Conservation (phyloP, 768 basidiomycete species). For the Cystobasidium onofrii region DNA sequence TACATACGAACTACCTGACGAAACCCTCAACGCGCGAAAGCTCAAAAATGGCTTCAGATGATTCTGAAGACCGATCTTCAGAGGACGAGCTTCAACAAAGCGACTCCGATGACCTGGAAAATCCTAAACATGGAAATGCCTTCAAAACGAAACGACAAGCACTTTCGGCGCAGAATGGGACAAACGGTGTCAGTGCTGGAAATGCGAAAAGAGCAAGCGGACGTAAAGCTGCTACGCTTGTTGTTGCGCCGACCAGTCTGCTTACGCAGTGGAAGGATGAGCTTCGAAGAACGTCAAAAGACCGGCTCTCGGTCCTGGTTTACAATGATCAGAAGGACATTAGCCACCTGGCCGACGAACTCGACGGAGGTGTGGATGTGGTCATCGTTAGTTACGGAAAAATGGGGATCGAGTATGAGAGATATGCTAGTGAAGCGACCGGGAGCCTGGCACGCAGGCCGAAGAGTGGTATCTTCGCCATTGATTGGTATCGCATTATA, state of each 20-base stretch:
- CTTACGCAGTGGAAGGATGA: slow-evolving; percentile 91
- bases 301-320: slow-evolving; percentile 58
- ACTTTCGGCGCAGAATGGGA: not conserved
- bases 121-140: not conserved
- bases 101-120: slow-evolving; percentile 16
- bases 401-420: slow-evolving; percentile 68
- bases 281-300: slow-evolving; percentile 67
- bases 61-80: not conserved
- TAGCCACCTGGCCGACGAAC: slow-evolving; percentile 58
- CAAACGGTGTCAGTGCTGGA: not conserved
- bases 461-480: slow-evolving; percentile 33
- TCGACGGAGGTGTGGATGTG: slow-evolving; percentile 55
- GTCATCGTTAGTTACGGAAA: slow-evolving; percentile 63
- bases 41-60: not conserved
- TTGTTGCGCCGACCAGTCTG: slow-evolving; percentile 85
- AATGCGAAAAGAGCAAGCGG: slow-evolving; percentile 1
- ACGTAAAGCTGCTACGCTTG: slow-evolving; percentile 57
- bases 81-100: not conserved
- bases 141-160: not conserved
- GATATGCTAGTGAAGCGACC: slow-evolving; percentile 11
- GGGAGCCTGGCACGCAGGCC: not conserved
- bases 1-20: slow-evolving; percentile 36
- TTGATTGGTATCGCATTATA: slow-evolving; percentile 47
- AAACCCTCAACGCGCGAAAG: slow-evolving; percentile 37
- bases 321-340: slow-evolving; percentile 80